Evolutionary conservation across 257 asterid species (phyloP).

Genomic region (Buddleja alternifolia): DNA sequence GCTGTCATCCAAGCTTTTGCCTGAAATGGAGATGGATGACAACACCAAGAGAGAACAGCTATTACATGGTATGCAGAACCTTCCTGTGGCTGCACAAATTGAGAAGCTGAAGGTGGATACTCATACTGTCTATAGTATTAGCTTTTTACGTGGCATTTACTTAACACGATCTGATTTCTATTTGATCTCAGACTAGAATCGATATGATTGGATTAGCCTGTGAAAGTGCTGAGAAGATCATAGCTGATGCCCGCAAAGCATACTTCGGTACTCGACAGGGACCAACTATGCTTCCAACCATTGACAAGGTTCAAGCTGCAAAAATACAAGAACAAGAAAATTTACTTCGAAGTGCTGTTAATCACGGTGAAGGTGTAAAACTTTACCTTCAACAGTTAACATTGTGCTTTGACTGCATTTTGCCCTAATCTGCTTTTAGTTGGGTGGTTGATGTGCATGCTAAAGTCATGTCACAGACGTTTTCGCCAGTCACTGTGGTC

Average conservation of each 20-base stretch:
- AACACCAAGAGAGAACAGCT: constrained; percentile 82
- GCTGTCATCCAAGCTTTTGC: constrained; percentile 94
- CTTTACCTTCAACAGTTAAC: constrained; percentile 27
- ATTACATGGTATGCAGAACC: constrained; percentile 81
- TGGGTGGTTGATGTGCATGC: constrained; percentile 13
- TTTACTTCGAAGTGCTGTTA: constrained; percentile 87
- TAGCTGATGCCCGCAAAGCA: constrained; percentile 89
- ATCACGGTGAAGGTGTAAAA: constrained; percentile 86
- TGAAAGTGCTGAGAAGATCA: constrained; percentile 95
- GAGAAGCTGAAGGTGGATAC: constrained; percentile 79
- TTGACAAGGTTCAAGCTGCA: constrained; percentile 98
- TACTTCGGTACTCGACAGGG: constrained; percentile 93
- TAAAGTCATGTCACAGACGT: constrained; percentile 14
- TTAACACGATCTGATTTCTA: constrained; percentile 23
- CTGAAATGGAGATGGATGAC: constrained; percentile 96
- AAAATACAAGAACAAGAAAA: constrained; percentile 97
- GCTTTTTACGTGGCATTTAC: neutral
- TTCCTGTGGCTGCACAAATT: constrained; percentile 75
- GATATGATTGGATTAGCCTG: constrained; percentile 93
- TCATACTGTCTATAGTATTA: neutral
- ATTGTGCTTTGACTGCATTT: constrained; percentile 20
- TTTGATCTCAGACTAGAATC: constrained; percentile 67
- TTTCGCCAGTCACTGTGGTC: neutral
- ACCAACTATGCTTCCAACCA: constrained; percentile 82
- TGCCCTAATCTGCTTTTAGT: constrained; percentile 4